Percentiles rank a stretch among this genome's conserved stretches.
These are phyloP conservation scores for Neopestalotiopsis clavispora DNA, from an alignment of 2,329 filamentous ascomycete genomes.

Conservation along the genomic window DNA sequence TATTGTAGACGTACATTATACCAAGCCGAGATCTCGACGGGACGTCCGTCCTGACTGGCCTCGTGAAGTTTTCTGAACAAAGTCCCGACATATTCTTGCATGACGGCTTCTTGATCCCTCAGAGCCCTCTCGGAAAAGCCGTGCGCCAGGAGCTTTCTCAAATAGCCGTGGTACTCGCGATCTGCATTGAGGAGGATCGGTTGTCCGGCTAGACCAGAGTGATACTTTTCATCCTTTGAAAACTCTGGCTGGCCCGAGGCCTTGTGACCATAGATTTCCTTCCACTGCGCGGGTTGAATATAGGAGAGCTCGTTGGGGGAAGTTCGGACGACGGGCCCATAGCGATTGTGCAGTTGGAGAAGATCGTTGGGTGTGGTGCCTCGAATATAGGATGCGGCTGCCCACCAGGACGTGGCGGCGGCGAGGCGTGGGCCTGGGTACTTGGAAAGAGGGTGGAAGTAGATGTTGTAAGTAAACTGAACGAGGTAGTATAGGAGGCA, in stretches of 20 bases:
- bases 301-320: slow-evolving; percentile 18
- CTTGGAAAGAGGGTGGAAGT: slow-evolving; percentile 28
- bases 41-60: slow-evolving; percentile 10
- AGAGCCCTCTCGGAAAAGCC: slow-evolving; percentile 21
- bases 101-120: slow-evolving; percentile 20
- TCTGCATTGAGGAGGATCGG: slow-evolving; percentile 20
- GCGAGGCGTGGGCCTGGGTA: slow-evolving; percentile 28
- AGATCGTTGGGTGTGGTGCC: slow-evolving; percentile 12
- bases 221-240: slow-evolving; percentile 21
- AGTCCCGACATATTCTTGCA: slow-evolving; percentile 17
- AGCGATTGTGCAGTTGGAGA: slow-evolving; percentile 18
- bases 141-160: slow-evolving; percentile 20
- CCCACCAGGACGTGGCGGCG: slow-evolving; percentile 23
- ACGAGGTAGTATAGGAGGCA: background rate
- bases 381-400: slow-evolving; percentile 1
- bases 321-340: slow-evolving; percentile 18
- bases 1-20: slow-evolving; percentile 16
- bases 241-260: slow-evolving; percentile 17
- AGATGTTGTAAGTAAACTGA: slow-evolving; percentile 22
- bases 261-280: slow-evolving; percentile 20
- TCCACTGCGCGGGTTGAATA: slow-evolving; percentile 17
- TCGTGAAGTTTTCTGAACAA: slow-evolving; percentile 18
- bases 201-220: slow-evolving; percentile 14
- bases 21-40: slow-evolving; percentile 17
- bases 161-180: slow-evolving; percentile 18